phyloP scores from a whole-genome alignment of 345 rosid genomes.

The Salix koriyanagi region DNA sequence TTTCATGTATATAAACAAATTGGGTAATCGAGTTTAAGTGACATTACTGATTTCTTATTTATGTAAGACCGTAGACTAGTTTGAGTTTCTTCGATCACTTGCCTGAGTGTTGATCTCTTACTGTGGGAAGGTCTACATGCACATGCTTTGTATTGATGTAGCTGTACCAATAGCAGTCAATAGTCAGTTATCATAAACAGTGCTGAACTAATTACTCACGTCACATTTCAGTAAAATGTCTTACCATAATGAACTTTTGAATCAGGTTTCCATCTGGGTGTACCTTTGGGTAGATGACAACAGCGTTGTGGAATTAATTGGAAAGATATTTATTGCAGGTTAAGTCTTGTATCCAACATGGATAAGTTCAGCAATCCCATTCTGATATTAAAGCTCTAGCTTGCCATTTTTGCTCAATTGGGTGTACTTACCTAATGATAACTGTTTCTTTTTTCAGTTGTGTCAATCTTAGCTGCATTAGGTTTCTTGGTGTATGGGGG shows the following conservation, averaged over 20 bases:
- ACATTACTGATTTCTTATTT: neutral
- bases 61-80: neutral
- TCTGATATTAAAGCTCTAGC: conserved; percentile 1
- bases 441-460: conserved; percentile 45
- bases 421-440: neutral
- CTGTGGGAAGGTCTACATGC: neutral
- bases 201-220: neutral
- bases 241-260: conserved; percentile 19
- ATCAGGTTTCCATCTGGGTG: conserved; percentile 82
- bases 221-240: neutral
- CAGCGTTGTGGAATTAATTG: conserved; percentile 62
- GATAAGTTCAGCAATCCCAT: neutral
- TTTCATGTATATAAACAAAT: neutral
- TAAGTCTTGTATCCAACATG: conserved; percentile 15
- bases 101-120: neutral
- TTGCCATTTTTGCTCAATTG: neutral
- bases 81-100: neutral
- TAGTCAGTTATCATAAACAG: neutral
- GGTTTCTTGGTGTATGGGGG: conserved; percentile 97
- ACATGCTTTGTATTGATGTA: neutral
- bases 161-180: neutral
- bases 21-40: neutral
- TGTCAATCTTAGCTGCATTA: conserved; percentile 82
- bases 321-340: conserved; percentile 91
- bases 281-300: conserved; percentile 82